phyloP scores from a whole-genome alignment of 1,284 basidiomycete species.

The Apiotrichum porosum region DNA sequence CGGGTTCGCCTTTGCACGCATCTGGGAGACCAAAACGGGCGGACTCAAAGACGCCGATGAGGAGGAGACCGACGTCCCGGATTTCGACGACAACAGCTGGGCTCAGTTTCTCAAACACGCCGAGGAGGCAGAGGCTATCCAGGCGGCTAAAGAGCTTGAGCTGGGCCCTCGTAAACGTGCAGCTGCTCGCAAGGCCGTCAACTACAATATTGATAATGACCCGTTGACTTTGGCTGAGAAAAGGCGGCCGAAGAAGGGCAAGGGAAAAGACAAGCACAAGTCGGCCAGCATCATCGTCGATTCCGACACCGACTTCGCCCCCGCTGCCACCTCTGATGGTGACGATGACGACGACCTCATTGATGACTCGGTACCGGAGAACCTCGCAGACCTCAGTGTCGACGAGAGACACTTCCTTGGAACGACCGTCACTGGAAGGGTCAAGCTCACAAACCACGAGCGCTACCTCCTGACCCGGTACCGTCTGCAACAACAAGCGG shows the following conservation, averaged over 20 bases:
- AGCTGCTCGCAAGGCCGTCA: neutral
- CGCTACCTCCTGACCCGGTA: neutral
- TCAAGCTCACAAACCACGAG: conserved; percentile 7
- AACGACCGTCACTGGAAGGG: neutral
- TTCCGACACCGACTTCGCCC: neutral
- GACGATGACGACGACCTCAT: conserved; percentile 1
- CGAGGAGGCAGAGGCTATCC: neutral
- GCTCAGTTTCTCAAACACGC: conserved; percentile 45
- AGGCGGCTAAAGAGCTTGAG: neutral
- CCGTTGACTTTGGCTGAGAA: neutral
- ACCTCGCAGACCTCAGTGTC: conserved; percentile 5
- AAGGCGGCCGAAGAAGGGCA: conserved; percentile 5
- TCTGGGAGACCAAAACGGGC: conserved; percentile 76
- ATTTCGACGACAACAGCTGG: conserved; percentile 61
- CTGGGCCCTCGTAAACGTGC: no score
- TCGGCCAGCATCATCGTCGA: no score
- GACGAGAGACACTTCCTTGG: neutral
- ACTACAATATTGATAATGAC: neutral
- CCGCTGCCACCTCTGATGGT: neutral
- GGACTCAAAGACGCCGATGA: conserved; percentile 62
- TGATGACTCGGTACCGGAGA: neutral
- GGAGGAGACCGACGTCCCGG: conserved; percentile 54
- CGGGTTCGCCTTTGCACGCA: conserved; percentile 77
- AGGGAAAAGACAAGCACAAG: neutral
- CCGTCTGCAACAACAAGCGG: no score